These are phyloP conservation scores for Pseudonitzschia delicatissima DNA, from an alignment of 108 stramenopile genomes.

Conservation along the genomic window DNA sequence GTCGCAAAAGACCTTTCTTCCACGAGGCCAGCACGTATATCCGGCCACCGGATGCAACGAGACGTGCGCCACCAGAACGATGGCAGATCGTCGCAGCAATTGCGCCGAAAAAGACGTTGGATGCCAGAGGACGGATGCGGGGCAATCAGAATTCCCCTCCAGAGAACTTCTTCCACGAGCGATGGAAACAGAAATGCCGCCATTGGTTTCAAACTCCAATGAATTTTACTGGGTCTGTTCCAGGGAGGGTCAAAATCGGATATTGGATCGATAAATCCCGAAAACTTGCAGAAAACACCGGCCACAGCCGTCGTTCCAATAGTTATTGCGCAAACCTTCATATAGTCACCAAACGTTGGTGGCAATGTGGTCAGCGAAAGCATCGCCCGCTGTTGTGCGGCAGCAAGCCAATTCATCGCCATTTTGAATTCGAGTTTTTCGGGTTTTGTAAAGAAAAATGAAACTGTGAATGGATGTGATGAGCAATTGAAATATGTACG, in stretches of 20 bases:
- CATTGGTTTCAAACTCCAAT: constrained; percentile 13
- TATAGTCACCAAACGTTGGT: background rate
- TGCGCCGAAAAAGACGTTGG: background rate
- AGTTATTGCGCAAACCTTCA: constrained; percentile 24
- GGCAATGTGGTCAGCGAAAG: constrained; percentile 26
- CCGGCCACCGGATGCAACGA: constrained; percentile 28
- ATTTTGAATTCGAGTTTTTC: background rate
- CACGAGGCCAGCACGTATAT: constrained; percentile 28
- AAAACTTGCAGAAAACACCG: constrained; percentile 18
- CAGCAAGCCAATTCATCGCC: background rate
- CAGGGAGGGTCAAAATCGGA: constrained; percentile 28
- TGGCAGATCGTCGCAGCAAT: constrained; percentile 3
- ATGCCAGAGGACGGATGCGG: background rate
- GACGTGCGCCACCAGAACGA: constrained; percentile 25
- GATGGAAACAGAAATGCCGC: constrained; percentile 34
- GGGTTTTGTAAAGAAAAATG: too few relatives aligned
- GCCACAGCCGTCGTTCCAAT: constrained; percentile 17
- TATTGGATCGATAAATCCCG: constrained; percentile 23
- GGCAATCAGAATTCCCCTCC: constrained; percentile 32
- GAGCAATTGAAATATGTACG: too few relatives aligned
- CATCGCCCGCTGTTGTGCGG: constrained; percentile 1
- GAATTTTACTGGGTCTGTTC: background rate
- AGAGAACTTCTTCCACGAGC: constrained; percentile 33
- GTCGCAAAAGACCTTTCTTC: constrained; percentile 23
- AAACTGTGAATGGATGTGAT: too few relatives aligned